Percentiles rank a stretch among this genome's conserved stretches.
Conservation (phyloP, 2,329 filamentous ascomycete genomes). For the Penicillium thymicola region DNA sequence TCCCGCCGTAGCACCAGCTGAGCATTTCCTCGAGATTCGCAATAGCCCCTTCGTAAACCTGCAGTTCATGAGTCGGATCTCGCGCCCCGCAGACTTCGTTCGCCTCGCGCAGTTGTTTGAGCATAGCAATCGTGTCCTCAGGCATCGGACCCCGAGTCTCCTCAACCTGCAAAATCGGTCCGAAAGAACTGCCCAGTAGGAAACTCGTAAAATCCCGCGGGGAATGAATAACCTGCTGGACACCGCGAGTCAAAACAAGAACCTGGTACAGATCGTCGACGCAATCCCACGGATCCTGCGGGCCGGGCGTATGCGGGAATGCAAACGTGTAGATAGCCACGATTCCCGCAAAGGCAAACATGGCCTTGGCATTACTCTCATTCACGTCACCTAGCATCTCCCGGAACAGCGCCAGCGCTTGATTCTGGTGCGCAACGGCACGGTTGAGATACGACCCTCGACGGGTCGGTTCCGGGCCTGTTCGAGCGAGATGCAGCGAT, state of each 20-base stretch:
- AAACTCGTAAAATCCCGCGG: constrained; percentile 20
- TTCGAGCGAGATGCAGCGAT: constrained; percentile 35
- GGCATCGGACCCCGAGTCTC: constrained; percentile 21
- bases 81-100: constrained; percentile 24
- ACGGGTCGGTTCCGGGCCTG: constrained; percentile 21
- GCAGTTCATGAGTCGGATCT: constrained; percentile 23
- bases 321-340: constrained; percentile 41
- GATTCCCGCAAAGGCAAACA: constrained; percentile 40
- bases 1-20: constrained; percentile 34
- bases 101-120: constrained; percentile 26
- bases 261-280: constrained; percentile 36
- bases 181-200: constrained; percentile 28
- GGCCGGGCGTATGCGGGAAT: constrained; percentile 29
- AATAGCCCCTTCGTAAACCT: constrained; percentile 25
- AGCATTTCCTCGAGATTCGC: constrained; percentile 29
- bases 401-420: constrained; percentile 35
- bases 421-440: constrained; percentile 37
- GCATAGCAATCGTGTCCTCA: constrained; percentile 16
- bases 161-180: constrained; percentile 27
- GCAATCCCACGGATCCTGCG: constrained; percentile 26
- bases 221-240: constrained; percentile 33
- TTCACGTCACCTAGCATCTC: constrained; percentile 32
- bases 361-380: constrained; percentile 38
- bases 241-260: constrained; percentile 34
- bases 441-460: constrained; percentile 33